Evolutionary conservation across 352 stramenopile genomes (phyloP), one percentile per base, ranked within the genome.

Genomic region (Phytophthora tentaculata): DNA sequence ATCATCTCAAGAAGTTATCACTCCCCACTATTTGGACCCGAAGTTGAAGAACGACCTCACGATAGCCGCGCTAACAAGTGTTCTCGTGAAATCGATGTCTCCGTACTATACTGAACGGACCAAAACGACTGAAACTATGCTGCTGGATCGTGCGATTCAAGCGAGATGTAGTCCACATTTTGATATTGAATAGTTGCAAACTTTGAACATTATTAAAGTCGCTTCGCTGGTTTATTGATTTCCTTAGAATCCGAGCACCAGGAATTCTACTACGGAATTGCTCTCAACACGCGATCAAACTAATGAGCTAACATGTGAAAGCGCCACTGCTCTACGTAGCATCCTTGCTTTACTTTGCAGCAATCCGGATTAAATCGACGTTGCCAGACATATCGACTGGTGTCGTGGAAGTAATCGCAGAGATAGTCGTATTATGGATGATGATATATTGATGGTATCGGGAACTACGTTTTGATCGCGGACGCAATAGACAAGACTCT

Each of bases 381-480:
- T n/a, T n/a, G n/a, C n/a, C n/a, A n/a, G n/a, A n/a, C n/a, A n/a
- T n/a, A n/a, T n/a, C 8, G 35, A 16, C 19, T 59, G 45, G 20
- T 62, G 20, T 37, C 67, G 61, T 24, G 67, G 67, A 3, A 71
- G 17, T 39, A 74, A 54, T 3, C 48, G 61, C n/a, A 74, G 44
- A 5, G 28, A 13, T 39, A 74, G 24, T n/a, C 61, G 61, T 9
- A 24, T 68, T 32, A 47, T 60, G 5, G 41, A 56, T 14, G 45
- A 17, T 4, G 20, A 44, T 2, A 14, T 13, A 4, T 7, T 44
- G 23, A 24, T 23, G 5, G 6, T 24, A 4, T 69, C 50, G 17
- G 82, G 80, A 2, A 86, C 54, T 17, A 89, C n/a, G 19, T 78
- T 65, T 61, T 90, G 82, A 43, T 82, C 72, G 10, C 60, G 70